Conservation (phyloP, 257 asterid genomes). For the Solanum pinnatisectum region DNA sequence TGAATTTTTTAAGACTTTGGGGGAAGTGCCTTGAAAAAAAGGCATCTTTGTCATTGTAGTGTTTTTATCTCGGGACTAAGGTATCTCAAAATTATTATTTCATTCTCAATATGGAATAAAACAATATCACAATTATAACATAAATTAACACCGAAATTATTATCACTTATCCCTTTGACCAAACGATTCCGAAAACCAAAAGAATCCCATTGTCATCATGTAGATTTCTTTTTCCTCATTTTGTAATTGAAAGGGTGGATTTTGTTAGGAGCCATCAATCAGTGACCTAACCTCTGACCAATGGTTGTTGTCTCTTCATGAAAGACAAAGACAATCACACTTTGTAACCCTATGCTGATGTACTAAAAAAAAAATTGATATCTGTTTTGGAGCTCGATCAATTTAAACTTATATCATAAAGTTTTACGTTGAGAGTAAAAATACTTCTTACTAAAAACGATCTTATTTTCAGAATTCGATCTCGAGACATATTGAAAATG, state of each 20-base stretch:
- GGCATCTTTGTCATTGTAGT: background rate
- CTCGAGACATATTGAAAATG: background rate
- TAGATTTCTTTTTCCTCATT: background rate
- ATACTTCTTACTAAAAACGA: rapidly evolving
- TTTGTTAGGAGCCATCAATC: background rate
- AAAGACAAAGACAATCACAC: background rate
- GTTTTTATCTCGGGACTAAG: background rate
- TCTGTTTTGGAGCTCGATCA: rapidly evolving
- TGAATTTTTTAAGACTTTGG: background rate
- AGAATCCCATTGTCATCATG: background rate
- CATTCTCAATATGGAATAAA: no score
- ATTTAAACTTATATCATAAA: background rate
- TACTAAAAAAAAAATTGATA: rapidly evolving
- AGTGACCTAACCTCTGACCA: background rate
- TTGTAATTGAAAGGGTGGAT: background rate
- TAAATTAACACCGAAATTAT: background rate
- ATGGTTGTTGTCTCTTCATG: background rate
- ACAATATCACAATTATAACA: no score
- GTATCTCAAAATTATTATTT: background rate
- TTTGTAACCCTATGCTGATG: background rate
- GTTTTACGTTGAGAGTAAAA: rapidly evolving
- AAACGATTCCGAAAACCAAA: background rate
- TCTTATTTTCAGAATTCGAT: background rate
- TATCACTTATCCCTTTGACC: background rate
- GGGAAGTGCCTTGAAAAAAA: background rate